These are phyloP conservation scores for Neurospora sp. DNA, from an alignment of 495 filamentous ascomycete species.

Conservation along the genomic window DNA sequence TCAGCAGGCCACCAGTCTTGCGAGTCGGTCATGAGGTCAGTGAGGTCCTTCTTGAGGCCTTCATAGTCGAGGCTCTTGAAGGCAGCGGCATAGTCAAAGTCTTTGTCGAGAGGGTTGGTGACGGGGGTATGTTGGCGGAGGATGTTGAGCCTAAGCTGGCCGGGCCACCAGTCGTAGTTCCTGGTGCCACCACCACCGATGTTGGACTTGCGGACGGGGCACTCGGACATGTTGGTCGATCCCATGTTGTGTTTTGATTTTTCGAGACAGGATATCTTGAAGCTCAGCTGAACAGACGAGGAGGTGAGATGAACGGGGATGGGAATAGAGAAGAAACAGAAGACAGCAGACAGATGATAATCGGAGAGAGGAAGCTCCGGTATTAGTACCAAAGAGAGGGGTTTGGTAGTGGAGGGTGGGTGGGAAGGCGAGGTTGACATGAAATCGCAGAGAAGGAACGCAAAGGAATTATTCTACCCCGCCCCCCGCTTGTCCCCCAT, in stretches of 20 bases:
- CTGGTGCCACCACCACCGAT: conserved; percentile 50
- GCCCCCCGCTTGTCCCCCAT: not conserved
- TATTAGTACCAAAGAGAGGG: not conserved
- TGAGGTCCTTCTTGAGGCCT: conserved; percentile 59
- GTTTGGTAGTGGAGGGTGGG: not conserved
- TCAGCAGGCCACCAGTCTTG: conserved; percentile 71
- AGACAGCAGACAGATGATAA: not conserved
- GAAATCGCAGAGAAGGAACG: not conserved
- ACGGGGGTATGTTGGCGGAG: conserved; percentile 55
- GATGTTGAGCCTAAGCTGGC: conserved; percentile 52
- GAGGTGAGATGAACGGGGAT: not conserved
- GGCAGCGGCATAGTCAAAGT: conserved; percentile 58
- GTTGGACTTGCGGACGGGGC: conserved; percentile 44
- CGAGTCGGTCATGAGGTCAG: conserved; percentile 59
- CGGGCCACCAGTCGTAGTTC: conserved; percentile 63
- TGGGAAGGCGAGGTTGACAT: not conserved
- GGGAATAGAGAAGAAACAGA: not conserved
- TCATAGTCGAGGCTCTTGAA: conserved; percentile 64
- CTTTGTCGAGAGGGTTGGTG: conserved; percentile 48
- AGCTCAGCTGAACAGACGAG: not conserved
- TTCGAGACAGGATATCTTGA: not conserved
- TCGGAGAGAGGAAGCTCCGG: not conserved
- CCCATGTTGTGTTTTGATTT: not conserved
- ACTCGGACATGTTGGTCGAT: conserved; percentile 23
- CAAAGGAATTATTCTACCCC: not conserved